phyloP scores from a whole-genome alignment of 371 early-diverging fungal species.

The Lichtheimia corymbifera region DNA sequence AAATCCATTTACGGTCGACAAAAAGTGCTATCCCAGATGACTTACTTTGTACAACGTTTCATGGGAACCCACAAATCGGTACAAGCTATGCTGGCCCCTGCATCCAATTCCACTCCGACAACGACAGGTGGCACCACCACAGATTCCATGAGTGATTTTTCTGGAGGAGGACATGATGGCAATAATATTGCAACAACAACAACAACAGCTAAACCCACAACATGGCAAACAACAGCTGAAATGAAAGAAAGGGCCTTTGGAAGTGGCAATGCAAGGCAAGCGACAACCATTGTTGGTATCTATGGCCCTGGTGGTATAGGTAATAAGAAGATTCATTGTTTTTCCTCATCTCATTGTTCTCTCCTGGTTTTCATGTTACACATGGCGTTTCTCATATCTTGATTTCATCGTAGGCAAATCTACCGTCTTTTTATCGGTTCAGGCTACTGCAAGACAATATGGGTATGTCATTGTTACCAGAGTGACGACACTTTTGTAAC shows the following conservation, averaged over 20 bases:
- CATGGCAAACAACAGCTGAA: too few relatives aligned
- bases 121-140: not conserved
- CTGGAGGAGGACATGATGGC: constrained; percentile 6
- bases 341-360: not conserved
- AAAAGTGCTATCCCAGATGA: constrained; percentile 31
- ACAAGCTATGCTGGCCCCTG: not conserved
- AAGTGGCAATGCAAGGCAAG: not conserved
- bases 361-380: not conserved
- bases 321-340: not conserved
- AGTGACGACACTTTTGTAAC: too few relatives aligned
- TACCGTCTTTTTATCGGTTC: constrained; percentile 36
- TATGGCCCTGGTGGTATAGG: constrained; percentile 43
- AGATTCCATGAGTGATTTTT: constrained; percentile 22
- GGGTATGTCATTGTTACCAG: constrained; percentile 20
- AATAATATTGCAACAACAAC: too few relatives aligned
- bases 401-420: constrained; percentile 33
- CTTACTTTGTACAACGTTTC: constrained; percentile 33
- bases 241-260: too few relatives aligned
- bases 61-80: constrained; percentile 28
- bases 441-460: constrained; percentile 37
- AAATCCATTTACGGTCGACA: constrained; percentile 44
- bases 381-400: not conserved
- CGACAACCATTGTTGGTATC: constrained; percentile 26
- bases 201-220: too few relatives aligned
- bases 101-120: constrained; percentile 13